Base-by-base conservation (phyloP, 257 asterid genomes). In the Thymus quinquecostatus region DNA sequence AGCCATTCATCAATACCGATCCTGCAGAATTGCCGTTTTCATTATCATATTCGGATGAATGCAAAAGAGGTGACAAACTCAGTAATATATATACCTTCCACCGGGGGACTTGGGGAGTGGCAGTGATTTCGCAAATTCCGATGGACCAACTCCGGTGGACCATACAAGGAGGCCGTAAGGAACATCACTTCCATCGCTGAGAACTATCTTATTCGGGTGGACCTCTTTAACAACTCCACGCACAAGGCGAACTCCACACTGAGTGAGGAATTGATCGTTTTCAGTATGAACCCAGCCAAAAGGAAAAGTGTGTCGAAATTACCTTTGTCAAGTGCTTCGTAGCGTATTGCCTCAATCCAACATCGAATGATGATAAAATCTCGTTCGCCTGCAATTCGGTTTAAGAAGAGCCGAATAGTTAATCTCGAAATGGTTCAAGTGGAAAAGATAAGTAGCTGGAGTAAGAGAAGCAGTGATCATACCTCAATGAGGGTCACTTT, bases 141-240 rank as follows among this genome's bases (percentile, higher is more conserved):
- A 91, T 12, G 97, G 92, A 66, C 98, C 98, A 70, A 91, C 96
- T 3, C 98, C 98, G 28, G 97, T 89, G 12, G 98, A 93, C 98
- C 97, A 93, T 34, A 93, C 90, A 8, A 93, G 91, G 34, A 93
- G 94, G 32, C 98, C 98, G 66, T 91, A 93, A 32, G 98, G 98
- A 69, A 93, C 96, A 5, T 89, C 95, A 71, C 96, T 91, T 72
- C 97, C 97, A 64, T 93, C 97, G 40, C 91, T 89, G 10, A 93
- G 97, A 66, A 89, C 82, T 14, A 92, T 82, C 82, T 86, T 88
- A 71, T 81, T 75, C 0, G 87, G 83, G 64, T 82, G 90, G 64
- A 90, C 97, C 77, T 92, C 97, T 79, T 85, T 88, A 32, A 92
- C 98, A 29, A 92, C 86, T 11, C 97, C 98, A 0, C 91, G 89